Percentiles rank a stretch among this genome's conserved stretches.
phyloP scores from a whole-genome alignment of 805 yeast species.

The Starmerella gropengiesseri region DNA sequence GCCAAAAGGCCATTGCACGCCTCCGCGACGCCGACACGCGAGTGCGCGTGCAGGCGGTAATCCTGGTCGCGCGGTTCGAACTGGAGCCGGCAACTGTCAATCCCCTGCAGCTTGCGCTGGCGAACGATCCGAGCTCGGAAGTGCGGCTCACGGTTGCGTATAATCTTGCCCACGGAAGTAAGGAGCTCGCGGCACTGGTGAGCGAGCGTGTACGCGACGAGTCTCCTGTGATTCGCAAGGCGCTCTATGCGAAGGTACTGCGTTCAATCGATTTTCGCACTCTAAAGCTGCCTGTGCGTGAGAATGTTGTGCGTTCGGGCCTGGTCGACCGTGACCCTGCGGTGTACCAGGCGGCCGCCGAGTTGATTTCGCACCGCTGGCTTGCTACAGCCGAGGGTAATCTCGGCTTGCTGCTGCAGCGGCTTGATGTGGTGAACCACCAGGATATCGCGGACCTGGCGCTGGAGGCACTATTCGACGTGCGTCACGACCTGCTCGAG shows the following conservation, averaged over 20 bases:
- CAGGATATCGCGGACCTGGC: slow-evolving; percentile 53
- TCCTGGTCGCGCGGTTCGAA: slow-evolving; percentile 67
- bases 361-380: slow-evolving; percentile 66
- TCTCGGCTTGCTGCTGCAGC: slow-evolving; percentile 57
- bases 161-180: slow-evolving; percentile 46
- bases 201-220: slow-evolving; percentile 77
- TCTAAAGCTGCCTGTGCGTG: slow-evolving; percentile 47
- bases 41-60: slow-evolving; percentile 77
- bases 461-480: slow-evolving; percentile 49
- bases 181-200: slow-evolving; percentile 26
- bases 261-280: slow-evolving; percentile 53
- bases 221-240: slow-evolving; percentile 58
- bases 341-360: slow-evolving; percentile 61
- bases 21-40: slow-evolving; percentile 55
- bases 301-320: slow-evolving; percentile 69
- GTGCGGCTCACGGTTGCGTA: slow-evolving; percentile 76
- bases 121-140: slow-evolving; percentile 75
- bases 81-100: slow-evolving; percentile 32
- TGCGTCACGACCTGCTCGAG: slow-evolving; percentile 51
- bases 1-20: slow-evolving; percentile 51
- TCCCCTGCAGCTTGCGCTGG: slow-evolving; percentile 36
- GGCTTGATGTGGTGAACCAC: slow-evolving; percentile 59
- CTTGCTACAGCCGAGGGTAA: slow-evolving; percentile 56
- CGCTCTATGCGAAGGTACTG: slow-evolving; percentile 57
- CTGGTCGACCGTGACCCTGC: slow-evolving; percentile 69